Base-by-base conservation (phyloP, 352 stramenopile genomes). In the Phytopythium sindhum region DNA sequence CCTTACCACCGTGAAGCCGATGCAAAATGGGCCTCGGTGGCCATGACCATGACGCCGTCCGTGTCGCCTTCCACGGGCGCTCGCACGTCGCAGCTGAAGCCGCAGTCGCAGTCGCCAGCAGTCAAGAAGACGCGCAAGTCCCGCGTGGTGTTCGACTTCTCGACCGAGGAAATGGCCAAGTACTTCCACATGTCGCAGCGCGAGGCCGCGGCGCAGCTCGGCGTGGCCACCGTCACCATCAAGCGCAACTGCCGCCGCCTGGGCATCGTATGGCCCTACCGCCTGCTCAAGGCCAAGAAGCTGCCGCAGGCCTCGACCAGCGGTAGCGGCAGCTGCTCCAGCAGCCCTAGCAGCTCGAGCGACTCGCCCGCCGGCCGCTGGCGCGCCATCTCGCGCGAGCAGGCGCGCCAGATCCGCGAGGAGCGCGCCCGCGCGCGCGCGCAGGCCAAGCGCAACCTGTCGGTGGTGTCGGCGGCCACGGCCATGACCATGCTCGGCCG, bases 101-200 rank as follows among this genome's bases (percentile, higher is more conserved):
- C 9, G 37, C 24, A 33, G 37, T 23, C 54, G 12, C 29, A 17
- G 26, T 41, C 50, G 12, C 28, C 55, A 5, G 28, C 29, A n/a
- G n/a, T 17, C 24, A 74, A 79, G 60, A 77, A 76, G 56, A 45
- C 58, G 24, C 74, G 70, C 56, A 83, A 81, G 66, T 83, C 71
- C 58, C 78, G 76, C 67, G 62, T 81, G 55, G 75, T 83, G 41
- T 84, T 80, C 52, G 75, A 87, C 61, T 84, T 84, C 52, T 76
- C 75, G 37, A 78, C 71, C 31, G 73, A 83, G 41, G 73, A 83
- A 54, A 79, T 83, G 70, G 68, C 73, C 54, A 66, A 81, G 67
- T 84, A 82, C 70, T 84, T 81, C 47, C 74, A 81, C 73, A 77
- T 87, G 64, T 80, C 75, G 23, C 78, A 87, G 52, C 75, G 78